Conservation (phyloP, 2,329 filamentous ascomycete species). For the Conoideocrella luteorostrata region DNA sequence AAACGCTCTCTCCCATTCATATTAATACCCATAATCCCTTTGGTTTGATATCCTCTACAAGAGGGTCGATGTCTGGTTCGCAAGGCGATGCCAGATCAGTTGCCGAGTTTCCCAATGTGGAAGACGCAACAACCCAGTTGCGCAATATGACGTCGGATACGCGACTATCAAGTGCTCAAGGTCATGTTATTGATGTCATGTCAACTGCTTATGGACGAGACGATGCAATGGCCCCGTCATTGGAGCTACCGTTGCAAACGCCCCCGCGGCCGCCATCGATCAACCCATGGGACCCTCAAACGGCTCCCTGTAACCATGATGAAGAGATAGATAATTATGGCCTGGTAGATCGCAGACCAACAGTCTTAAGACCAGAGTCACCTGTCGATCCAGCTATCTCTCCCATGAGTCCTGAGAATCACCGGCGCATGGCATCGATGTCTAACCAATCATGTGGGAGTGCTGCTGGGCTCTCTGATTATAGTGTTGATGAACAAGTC, state of each 20-base stretch:
- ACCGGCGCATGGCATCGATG: neutral
- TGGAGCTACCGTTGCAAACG: conserved; percentile 15
- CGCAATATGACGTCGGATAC: conserved; percentile 17
- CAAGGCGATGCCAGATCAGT: conserved; percentile 6
- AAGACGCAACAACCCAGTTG: conserved; percentile 24
- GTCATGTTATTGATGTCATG: neutral
- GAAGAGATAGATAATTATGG: conserved; percentile 14
- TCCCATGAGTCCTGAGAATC: conserved; percentile 3
- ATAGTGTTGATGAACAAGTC: conserved; percentile 8
- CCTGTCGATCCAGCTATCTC: conserved; percentile 13
- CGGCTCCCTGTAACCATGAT: conserved; percentile 15
- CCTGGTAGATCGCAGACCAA: conserved; percentile 16
- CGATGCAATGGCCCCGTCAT: conserved; percentile 5
- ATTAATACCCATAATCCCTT: neutral
- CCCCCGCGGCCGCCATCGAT: conserved; percentile 31
- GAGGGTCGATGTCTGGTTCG: conserved; percentile 7
- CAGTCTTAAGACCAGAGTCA: conserved; percentile 9
- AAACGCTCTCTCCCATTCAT: conserved; percentile 9
- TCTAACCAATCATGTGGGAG: conserved; percentile 4
- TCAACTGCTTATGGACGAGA: neutral
- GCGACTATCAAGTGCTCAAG: neutral
- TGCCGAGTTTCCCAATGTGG: conserved; percentile 12
- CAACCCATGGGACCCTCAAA: conserved; percentile 37
- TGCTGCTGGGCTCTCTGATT: conserved; percentile 6
- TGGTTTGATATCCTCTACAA: neutral